These are phyloP conservation scores for Yamadazyma takamatsuzukensis DNA, from an alignment of 805 yeast species.

Conservation along the genomic window DNA sequence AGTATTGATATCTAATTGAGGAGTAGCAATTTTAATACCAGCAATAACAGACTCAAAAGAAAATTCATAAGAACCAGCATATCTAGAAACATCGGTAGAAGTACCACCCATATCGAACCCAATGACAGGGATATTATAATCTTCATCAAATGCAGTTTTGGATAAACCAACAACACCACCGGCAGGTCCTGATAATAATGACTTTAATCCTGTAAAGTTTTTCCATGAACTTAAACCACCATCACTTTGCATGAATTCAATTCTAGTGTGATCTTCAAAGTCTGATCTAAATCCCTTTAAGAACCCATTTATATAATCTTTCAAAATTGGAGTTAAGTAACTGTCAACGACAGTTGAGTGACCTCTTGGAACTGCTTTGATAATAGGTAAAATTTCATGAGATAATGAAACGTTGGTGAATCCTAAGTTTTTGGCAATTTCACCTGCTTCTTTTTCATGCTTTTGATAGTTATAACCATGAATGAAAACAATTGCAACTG, in stretches of 20 bases:
- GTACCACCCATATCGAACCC: constrained; percentile 95
- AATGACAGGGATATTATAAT: constrained; percentile 58
- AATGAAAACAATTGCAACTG: constrained; percentile 68
- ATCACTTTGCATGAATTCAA: constrained; percentile 21
- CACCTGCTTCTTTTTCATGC: constrained; percentile 48
- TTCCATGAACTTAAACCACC: constrained; percentile 19
- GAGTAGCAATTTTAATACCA: constrained; percentile 78
- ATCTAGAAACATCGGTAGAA: constrained; percentile 80
- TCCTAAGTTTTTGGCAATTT: constrained; percentile 61
- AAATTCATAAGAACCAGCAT: constrained; percentile 65
- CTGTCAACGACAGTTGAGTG: constrained; percentile 81
- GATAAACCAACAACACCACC: constrained; percentile 22
- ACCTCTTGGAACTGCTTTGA: constrained; percentile 71
- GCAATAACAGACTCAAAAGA: constrained; percentile 83
- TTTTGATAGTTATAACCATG: constrained; percentile 72
- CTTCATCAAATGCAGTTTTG: constrained; percentile 20
- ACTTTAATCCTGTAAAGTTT: constrained; percentile 17
- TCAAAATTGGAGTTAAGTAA: constrained; percentile 74
- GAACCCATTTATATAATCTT: constrained; percentile 59
- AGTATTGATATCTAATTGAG: constrained; percentile 58
- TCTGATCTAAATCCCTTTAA: constrained; percentile 59
- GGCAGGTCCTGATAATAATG: constrained; percentile 21
- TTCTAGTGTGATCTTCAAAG: constrained; percentile 20
- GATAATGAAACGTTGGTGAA: constrained; percentile 69
- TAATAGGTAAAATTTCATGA: constrained; percentile 70